These are phyloP conservation scores for Knoxdaviesia proteae DNA, from an alignment of 2,329 filamentous ascomycete species.

Conservation along the genomic window DNA sequence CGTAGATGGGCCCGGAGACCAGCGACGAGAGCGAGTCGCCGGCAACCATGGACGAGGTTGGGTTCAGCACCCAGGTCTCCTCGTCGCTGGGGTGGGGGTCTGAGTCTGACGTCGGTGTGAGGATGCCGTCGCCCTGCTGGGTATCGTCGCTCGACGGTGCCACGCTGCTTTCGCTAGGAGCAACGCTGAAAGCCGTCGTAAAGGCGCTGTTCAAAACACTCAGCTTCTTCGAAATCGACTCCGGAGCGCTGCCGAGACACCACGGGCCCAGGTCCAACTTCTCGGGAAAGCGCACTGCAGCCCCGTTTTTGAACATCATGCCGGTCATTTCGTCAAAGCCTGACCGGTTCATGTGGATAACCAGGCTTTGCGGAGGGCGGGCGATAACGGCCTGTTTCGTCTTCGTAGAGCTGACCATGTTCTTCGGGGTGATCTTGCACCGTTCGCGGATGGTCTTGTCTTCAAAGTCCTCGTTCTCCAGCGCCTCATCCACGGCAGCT, in stretches of 20 bases:
- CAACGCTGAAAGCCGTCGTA: too few relatives aligned
- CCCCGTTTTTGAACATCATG: slow-evolving; percentile 62
- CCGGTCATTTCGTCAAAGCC: slow-evolving; percentile 74
- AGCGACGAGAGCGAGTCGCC: slow-evolving; percentile 27
- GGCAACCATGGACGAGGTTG: slow-evolving; percentile 53
- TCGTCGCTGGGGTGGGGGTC: slow-evolving; percentile 8
- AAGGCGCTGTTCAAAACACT: too few relatives aligned
- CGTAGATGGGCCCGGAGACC: slow-evolving; percentile 42
- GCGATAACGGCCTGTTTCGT: slow-evolving; percentile 77
- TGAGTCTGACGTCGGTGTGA: not conserved
- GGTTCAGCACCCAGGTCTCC: slow-evolving; percentile 52
- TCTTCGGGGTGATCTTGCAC: slow-evolving; percentile 45
- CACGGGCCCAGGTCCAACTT: slow-evolving; percentile 61
- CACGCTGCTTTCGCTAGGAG: too few relatives aligned
- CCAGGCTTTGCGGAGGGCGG: slow-evolving; percentile 58
- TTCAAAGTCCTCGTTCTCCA: slow-evolving; percentile 64
- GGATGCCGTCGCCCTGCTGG: too few relatives aligned
- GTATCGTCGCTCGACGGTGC: too few relatives aligned
- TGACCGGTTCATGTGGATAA: slow-evolving; percentile 78
- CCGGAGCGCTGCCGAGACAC: slow-evolving; percentile 44
- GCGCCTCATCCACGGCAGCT: slow-evolving; percentile 42
- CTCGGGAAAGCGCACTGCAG: slow-evolving; percentile 56
- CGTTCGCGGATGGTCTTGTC: slow-evolving; percentile 41
- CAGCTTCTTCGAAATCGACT: too few relatives aligned
- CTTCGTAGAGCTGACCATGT: slow-evolving; percentile 60